Evolutionary conservation across 805 yeast species (phyloP).

Genomic region (Naumovozyma castellii): DNA sequence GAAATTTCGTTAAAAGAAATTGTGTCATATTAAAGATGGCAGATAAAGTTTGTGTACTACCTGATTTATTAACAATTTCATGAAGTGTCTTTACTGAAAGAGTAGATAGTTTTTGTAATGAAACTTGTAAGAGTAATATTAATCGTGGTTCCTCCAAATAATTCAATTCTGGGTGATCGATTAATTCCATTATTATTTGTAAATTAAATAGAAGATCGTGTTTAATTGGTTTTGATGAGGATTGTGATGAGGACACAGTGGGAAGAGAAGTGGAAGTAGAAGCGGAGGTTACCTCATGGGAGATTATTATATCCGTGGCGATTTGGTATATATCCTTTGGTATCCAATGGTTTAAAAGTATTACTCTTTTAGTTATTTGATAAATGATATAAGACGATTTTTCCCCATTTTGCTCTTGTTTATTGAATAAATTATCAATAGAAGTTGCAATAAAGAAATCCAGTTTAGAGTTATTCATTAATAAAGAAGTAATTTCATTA

Average conservation of each 20-base stretch:
- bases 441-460: constrained; percentile 18
- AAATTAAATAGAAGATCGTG: constrained; percentile 10
- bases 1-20: constrained; percentile 16
- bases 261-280: not conserved
- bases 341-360: constrained; percentile 8
- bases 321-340: constrained; percentile 4
- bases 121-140: constrained; percentile 10
- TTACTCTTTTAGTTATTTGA: constrained; percentile 11
- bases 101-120: constrained; percentile 11
- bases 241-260: too few relatives aligned
- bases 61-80: constrained; percentile 11
- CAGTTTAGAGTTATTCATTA: constrained; percentile 9
- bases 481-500: not conserved
- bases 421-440: constrained; percentile 1
- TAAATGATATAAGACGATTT: constrained; percentile 8
- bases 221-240: not conserved
- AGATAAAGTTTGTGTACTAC: constrained; percentile 20
- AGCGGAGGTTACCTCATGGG: not conserved
- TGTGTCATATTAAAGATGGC: constrained; percentile 21
- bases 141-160: constrained; percentile 19
- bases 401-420: too few relatives aligned
- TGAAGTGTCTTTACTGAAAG: constrained; percentile 14
- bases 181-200: constrained; percentile 25
- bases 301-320: constrained; percentile 3
- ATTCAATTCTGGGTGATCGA: constrained; percentile 28